Conservation (phyloP, 2,329 filamentous ascomycete species). For the Arthrobotrys sphaeroides region DNA sequence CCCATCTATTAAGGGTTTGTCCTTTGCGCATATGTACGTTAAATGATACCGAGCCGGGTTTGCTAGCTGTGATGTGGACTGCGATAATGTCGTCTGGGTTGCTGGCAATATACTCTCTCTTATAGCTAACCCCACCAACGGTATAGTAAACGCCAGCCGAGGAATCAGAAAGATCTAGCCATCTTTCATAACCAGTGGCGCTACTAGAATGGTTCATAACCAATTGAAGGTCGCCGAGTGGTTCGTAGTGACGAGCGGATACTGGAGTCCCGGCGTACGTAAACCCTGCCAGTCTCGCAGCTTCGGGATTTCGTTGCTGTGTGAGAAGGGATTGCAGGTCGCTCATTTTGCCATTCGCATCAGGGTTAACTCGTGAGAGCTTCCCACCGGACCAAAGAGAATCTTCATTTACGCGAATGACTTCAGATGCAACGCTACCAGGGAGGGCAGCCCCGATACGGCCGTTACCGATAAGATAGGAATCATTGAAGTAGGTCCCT, state of each 20-base stretch:
- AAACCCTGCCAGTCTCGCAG: constrained; percentile 61
- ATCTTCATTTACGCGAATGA: constrained; percentile 65
- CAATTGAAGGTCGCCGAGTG: constrained; percentile 61
- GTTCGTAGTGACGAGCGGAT: constrained; percentile 65
- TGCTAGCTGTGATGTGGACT: constrained; percentile 56
- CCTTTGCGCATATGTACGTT: constrained; percentile 41
- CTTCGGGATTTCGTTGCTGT: constrained; percentile 61
- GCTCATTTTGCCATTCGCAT: constrained; percentile 61
- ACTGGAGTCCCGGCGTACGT: constrained; percentile 64
- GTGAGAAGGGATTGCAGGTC: constrained; percentile 62
- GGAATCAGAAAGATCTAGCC: constrained; percentile 61
- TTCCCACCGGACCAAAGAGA: constrained; percentile 64
- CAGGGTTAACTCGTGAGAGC: constrained; percentile 62
- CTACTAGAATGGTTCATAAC: constrained; percentile 61
- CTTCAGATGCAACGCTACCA: constrained; percentile 63
- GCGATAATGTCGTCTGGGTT: constrained; percentile 62
- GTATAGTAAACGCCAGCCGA: constrained; percentile 61
- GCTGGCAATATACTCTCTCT: constrained; percentile 63
- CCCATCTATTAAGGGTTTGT: constrained; percentile 46
- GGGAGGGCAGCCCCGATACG: constrained; percentile 64
- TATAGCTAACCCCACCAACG: constrained; percentile 58
- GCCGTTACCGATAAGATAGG: constrained; percentile 66
- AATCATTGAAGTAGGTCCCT: constrained; percentile 60
- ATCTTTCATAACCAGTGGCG: constrained; percentile 61
- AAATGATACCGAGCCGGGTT: constrained; percentile 43